A percentile compares a stretch with the other conserved stretches of the same genome.
These are phyloP conservation scores for Pseudogymnoascus sp. DNA, from an alignment of 2,329 filamentous ascomycete genomes.

Conservation along the genomic window DNA sequence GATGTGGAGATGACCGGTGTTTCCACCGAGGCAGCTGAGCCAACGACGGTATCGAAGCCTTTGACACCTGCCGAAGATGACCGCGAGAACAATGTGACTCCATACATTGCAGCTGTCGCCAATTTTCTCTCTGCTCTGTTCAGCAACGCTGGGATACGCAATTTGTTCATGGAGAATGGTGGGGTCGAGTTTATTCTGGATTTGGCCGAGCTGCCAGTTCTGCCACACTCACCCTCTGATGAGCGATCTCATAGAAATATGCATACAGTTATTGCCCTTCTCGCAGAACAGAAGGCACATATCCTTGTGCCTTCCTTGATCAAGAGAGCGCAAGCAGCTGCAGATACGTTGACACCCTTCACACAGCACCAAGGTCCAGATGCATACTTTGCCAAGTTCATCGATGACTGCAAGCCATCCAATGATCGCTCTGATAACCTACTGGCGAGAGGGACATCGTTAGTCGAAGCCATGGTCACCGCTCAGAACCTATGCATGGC, in stretches of 20 bases:
- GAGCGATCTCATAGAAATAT: slow-evolving; percentile 60
- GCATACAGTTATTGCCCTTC: slow-evolving; percentile 62
- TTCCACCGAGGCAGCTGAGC: slow-evolving; percentile 21
- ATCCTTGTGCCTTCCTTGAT: slow-evolving; percentile 75
- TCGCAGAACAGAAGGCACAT: slow-evolving; percentile 73
- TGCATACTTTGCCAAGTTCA: slow-evolving; percentile 63
- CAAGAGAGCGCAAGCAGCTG: slow-evolving; percentile 59
- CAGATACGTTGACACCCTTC: slow-evolving; percentile 61
- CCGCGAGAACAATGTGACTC: slow-evolving; percentile 24
- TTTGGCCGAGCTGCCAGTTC: slow-evolving; percentile 70
- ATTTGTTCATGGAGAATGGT: slow-evolving; percentile 64
- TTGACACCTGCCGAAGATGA: slow-evolving; percentile 16
- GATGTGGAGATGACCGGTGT: slow-evolving; percentile 62
- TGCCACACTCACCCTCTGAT: slow-evolving; percentile 65
- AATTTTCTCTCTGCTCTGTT: slow-evolving; percentile 55
- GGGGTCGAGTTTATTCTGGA: slow-evolving; percentile 80
- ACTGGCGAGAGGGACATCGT: slow-evolving; percentile 58
- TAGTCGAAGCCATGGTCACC: slow-evolving; percentile 69
- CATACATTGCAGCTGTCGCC: slow-evolving; percentile 64
- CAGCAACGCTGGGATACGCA: slow-evolving; percentile 24
- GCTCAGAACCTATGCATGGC: slow-evolving; percentile 69
- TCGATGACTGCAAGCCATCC: slow-evolving; percentile 35
- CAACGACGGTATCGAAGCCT: slow-evolving; percentile 20
- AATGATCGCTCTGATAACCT: slow-evolving; percentile 32
- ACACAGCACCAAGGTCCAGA: slow-evolving; percentile 38